Evolutionary conservation across 2,329 filamentous ascomycete species (phyloP).

Genomic region (Aspergillus quadrilineatus): DNA sequence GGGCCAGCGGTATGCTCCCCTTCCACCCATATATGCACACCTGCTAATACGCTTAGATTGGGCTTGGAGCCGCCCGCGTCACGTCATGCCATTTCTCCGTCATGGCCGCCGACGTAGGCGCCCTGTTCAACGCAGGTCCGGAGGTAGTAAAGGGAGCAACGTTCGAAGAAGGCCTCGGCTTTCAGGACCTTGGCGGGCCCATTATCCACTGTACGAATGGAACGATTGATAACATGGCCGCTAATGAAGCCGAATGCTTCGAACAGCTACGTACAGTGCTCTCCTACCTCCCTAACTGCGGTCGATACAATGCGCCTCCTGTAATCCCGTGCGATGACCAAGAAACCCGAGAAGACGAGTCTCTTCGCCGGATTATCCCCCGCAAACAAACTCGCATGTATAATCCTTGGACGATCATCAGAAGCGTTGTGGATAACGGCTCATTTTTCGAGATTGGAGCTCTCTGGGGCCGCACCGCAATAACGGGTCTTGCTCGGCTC

Average conservation of each 20-base stretch:
- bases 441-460: conserved; percentile 65
- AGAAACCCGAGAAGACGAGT: conserved; percentile 48
- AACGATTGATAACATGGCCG: conserved; percentile 64
- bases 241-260: conserved; percentile 61
- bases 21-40: neutral
- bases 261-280: conserved; percentile 60
- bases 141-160: conserved; percentile 63
- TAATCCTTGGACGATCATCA: conserved; percentile 58
- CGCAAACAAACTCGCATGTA: conserved; percentile 61
- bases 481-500: conserved; percentile 60
- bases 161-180: conserved; percentile 61
- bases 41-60: conserved; percentile 44
- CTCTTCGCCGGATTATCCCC: conserved; percentile 58
- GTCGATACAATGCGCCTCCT: conserved; percentile 54
- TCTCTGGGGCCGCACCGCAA: conserved; percentile 62
- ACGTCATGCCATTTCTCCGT: conserved; percentile 64
- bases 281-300: conserved; percentile 58
- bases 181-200: conserved; percentile 61
- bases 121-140: conserved; percentile 64
- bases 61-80: conserved; percentile 61
- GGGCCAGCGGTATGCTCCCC: conserved; percentile 53
- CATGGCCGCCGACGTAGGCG: conserved; percentile 63
- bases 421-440: conserved; percentile 54
- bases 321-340: conserved; percentile 49
- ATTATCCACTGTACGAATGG: conserved; percentile 64